Base-by-base conservation (phyloP, 2,329 filamentous ascomycete genomes). In the Fusarium begoniae region DNA sequence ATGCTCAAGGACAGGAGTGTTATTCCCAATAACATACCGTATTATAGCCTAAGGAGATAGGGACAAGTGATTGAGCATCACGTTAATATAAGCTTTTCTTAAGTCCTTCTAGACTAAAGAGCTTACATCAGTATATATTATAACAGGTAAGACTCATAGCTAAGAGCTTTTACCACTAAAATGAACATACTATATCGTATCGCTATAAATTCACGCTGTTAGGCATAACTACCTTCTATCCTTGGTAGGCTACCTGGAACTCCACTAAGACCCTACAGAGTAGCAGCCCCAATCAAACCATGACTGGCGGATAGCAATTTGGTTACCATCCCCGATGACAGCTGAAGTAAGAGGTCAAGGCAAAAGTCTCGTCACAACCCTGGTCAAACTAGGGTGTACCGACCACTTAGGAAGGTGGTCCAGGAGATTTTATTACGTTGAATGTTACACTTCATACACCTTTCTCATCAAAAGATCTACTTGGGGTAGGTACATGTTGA, bases 21-120 rank as follows among this genome's bases (percentile, higher is more conserved):
- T 45, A 20, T 4, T 26, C 24, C 7, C 6, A 13, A 13, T 13
- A 26, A 45, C 24, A 13, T 4, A 1, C 3, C 8, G 8, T 8
- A 26, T 13, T 20, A 14, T 8, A 26, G 7, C 5, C 7, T 45
- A 13, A 26, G 7, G 5, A 26, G 7, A 9, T 20, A 45, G 43
- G 1, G 11, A 5, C 8, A 6, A 45, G 17, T 0, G 5, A 4
- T 6, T 5, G 8, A 13, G 24, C 2, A 9, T 45, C 2, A 8
- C 11, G 6, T 45, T 26, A 26, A 45, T 13, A 26, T 26, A 20
- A 20, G 43, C 43, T 26, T 26, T 26, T 45, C 17, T 26, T 26
- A 24, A 17, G 6, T 12, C 4, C 41, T 43, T 37, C 35, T 37
- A 37, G 15, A 37, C 3, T 18, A 10, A 9, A 18, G 0, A 37